Percentiles rank a stretch among this genome's conserved stretches.
Evolutionary conservation across 805 yeast species (phyloP).

Genomic region (Suhomyces tanzawaensis): DNA sequence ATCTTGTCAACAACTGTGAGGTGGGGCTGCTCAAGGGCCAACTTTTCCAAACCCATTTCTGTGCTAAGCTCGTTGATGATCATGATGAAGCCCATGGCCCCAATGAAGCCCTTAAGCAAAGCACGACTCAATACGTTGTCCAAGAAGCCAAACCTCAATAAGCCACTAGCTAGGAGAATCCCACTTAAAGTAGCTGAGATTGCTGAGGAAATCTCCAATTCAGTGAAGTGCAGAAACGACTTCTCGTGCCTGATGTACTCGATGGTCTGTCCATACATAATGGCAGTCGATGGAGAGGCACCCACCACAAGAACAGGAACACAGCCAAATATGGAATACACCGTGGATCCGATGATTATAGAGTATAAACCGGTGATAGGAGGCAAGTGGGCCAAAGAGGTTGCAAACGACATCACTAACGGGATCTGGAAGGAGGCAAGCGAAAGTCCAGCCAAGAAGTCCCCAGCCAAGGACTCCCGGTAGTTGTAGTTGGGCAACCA

Average conservation of each 20-base stretch:
- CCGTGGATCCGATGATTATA: constrained; percentile 71
- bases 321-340: constrained; percentile 75
- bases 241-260: constrained; percentile 35
- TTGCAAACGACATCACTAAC: constrained; percentile 67
- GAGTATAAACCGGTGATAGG: constrained; percentile 78
- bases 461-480: constrained; percentile 20
- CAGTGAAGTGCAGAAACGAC: constrained; percentile 42
- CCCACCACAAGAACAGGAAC: constrained; percentile 91
- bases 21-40: constrained; percentile 20
- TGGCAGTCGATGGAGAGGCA: constrained; percentile 85
- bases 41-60: constrained; percentile 38
- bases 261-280: constrained; percentile 78
- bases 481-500: constrained; percentile 30
- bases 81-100: constrained; percentile 85
- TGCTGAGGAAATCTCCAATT: constrained; percentile 22
- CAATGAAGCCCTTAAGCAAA: constrained; percentile 75
- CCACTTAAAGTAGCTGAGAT: constrained; percentile 18
- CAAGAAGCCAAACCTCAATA: constrained; percentile 80
- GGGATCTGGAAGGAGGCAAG: constrained; percentile 36
- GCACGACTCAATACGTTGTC: constrained; percentile 79
- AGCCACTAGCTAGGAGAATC: constrained; percentile 20
- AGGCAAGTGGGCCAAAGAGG: constrained; percentile 80
- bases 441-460: constrained; percentile 31
- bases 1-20: constrained; percentile 21
- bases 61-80: constrained; percentile 51